These are phyloP conservation scores for Tanozyma kutaoensis DNA, from an alignment of 805 yeast genomes.

Conservation along the genomic window DNA sequence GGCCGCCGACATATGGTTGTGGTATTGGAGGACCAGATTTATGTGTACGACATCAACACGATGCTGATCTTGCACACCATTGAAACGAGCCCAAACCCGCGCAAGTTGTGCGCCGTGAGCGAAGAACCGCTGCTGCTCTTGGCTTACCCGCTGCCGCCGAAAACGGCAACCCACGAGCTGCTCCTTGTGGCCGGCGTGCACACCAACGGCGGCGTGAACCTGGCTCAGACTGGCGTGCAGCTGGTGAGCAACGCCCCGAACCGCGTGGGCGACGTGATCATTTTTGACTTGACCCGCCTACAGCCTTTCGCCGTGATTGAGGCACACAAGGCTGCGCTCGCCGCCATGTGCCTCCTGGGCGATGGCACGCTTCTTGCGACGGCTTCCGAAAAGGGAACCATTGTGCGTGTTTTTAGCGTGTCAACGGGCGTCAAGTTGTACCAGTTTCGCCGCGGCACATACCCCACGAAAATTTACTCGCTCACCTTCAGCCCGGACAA, in stretches of 20 bases:
- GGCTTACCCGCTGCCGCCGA: conserved; percentile 72
- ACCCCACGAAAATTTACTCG: conserved; percentile 69
- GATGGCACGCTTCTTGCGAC: conserved; percentile 81
- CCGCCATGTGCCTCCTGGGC: conserved; percentile 50
- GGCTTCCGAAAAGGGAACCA: conserved; percentile 82
- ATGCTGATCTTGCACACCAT: conserved; percentile 30
- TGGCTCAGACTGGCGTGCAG: conserved; percentile 24
- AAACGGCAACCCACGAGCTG: conserved; percentile 30
- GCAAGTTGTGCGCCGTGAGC: conserved; percentile 53
- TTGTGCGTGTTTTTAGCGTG: conserved; percentile 69
- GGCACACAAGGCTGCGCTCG: conserved; percentile 74
- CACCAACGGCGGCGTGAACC: conserved; percentile 26
- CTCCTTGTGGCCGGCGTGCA: conserved; percentile 25
- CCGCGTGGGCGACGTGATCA: conserved; percentile 55
- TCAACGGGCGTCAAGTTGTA: conserved; percentile 46
- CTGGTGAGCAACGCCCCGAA: conserved; percentile 28
- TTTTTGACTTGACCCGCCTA: conserved; percentile 64
- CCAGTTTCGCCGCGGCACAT: conserved; percentile 78
- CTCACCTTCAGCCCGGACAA: conserved; percentile 64
- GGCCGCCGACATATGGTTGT: conserved; percentile 20
- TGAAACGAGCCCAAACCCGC: conserved; percentile 27
- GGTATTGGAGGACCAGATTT: conserved; percentile 29
- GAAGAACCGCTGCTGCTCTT: conserved; percentile 24
- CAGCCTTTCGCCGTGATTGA: conserved; percentile 72
- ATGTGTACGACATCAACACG: conserved; percentile 25